Percentiles rank a stretch among this genome's conserved stretches.
Conservation (phyloP, 352 stramenopile species). For the Pythium diclinum region DNA sequence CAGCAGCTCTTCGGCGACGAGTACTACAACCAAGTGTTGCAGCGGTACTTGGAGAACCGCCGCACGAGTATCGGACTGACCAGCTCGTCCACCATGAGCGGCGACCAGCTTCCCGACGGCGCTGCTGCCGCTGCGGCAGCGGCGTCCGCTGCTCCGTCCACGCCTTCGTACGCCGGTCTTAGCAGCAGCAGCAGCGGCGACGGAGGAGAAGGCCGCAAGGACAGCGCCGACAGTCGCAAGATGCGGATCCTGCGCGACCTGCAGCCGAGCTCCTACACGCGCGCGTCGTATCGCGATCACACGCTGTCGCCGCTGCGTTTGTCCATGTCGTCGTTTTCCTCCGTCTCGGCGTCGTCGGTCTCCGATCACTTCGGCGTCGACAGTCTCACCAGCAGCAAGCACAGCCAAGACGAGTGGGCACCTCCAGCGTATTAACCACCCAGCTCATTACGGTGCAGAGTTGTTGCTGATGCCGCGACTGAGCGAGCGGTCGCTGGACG, state of each 20-base stretch:
- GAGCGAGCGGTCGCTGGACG: slow-evolving; percentile 24
- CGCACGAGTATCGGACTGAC: slow-evolving; percentile 51
- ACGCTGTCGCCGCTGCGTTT: slow-evolving; percentile 12
- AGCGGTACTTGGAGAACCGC: slow-evolving; percentile 46
- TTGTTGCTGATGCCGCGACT: slow-evolving; percentile 21
- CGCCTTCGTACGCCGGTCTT: background rate
- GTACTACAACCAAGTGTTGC: slow-evolving; percentile 64
- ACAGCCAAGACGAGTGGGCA: slow-evolving; percentile 12
- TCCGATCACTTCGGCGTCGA: background rate
- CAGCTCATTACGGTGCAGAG: slow-evolving; percentile 6
- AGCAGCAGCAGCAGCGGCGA: slow-evolving; percentile 6
- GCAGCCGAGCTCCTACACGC: background rate
- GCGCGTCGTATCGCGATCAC: slow-evolving; percentile 12
- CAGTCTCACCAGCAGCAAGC: slow-evolving; percentile 2
- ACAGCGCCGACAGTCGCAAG: slow-evolving; percentile 13
- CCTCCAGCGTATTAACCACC: slow-evolving; percentile 8
- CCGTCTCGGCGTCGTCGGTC: slow-evolving; percentile 4
- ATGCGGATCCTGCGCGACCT: slow-evolving; percentile 17
- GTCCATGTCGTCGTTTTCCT: slow-evolving; percentile 23
- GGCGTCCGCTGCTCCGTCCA: background rate
- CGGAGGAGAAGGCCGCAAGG: background rate
- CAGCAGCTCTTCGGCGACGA: slow-evolving; percentile 42
- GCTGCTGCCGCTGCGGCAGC: background rate
- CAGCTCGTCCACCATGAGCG: slow-evolving; percentile 47
- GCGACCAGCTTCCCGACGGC: slow-evolving; percentile 5